Evolutionary conservation across 352 stramenopile species (phyloP).

Genomic region (Phytopythium oedochilum): DNA sequence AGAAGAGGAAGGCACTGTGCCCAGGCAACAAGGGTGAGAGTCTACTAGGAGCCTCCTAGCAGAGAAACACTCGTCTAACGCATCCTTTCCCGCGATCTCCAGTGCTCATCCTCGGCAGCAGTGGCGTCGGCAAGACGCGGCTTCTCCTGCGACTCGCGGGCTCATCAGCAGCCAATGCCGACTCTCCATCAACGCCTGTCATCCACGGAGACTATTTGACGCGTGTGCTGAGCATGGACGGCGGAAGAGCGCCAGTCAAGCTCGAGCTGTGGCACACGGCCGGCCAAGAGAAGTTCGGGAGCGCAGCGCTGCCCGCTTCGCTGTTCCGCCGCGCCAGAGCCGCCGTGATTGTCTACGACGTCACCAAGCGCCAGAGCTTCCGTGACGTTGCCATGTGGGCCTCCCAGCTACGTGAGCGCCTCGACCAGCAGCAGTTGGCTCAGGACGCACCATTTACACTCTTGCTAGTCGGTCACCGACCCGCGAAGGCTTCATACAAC

Average conservation of each 20-base stretch:
- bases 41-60: neutral
- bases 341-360: constrained; percentile 43
- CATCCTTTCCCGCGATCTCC: too few species aligned
- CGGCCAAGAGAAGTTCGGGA: constrained; percentile 38
- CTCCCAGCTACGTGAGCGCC: constrained; percentile 15
- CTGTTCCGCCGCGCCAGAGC: constrained; percentile 41
- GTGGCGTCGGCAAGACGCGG: constrained; percentile 37
- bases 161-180: neutral
- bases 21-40: constrained; percentile 36
- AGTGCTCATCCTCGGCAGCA: constrained; percentile 43
- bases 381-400: constrained; percentile 23
- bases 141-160: constrained; percentile 23
- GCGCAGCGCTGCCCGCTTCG: constrained; percentile 20
- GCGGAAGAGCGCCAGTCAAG: constrained; percentile 24
- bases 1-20: constrained; percentile 20
- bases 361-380: constrained; percentile 30
- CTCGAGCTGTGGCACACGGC: constrained; percentile 55
- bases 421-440: neutral
- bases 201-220: constrained; percentile 24
- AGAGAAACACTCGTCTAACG: neutral
- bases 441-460: constrained; percentile 19
- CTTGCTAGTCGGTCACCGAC: constrained; percentile 29
- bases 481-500: constrained; percentile 1
- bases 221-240: constrained; percentile 21
- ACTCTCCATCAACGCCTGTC: neutral